Conservation (phyloP, 441 rosid genomes). For the Flueggea neowawraea region DNA sequence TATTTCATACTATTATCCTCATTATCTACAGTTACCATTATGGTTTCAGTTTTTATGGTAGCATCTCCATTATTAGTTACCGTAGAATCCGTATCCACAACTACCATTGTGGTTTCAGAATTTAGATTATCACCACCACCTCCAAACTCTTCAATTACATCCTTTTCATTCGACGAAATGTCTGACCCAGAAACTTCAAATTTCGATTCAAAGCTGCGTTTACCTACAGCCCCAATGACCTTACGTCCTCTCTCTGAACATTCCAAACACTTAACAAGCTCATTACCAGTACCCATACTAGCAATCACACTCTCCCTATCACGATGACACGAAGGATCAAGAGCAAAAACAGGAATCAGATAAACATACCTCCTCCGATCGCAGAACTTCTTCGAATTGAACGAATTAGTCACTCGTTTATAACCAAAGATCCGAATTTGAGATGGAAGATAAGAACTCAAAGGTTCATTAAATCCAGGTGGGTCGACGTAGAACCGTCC, state of each 20-base stretch:
- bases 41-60: not conserved
- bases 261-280: slow-evolving; percentile 77
- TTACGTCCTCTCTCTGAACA: slow-evolving; percentile 85
- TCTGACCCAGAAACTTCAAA: slow-evolving; percentile 21
- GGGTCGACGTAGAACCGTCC: slow-evolving; percentile 91
- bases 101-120: slow-evolving; percentile 6
- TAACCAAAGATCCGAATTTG: slow-evolving; percentile 83
- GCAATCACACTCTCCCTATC: slow-evolving; percentile 82
- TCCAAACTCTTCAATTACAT: slow-evolving; percentile 18
- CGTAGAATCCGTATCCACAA: slow-evolving; percentile 14
- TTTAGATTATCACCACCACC: slow-evolving; percentile 12
- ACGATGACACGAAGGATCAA: slow-evolving; percentile 65
- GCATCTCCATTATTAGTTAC: not conserved
- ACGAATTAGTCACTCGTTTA: slow-evolving; percentile 70
- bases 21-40: slow-evolving; percentile 3
- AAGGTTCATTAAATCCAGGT: slow-evolving; percentile 73
- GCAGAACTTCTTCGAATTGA: slow-evolving; percentile 80
- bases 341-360: slow-evolving; percentile 83
- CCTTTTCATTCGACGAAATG: slow-evolving; percentile 32
- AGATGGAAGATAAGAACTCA: slow-evolving; percentile 51
- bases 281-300: slow-evolving; percentile 63
- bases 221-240: slow-evolving; percentile 74
- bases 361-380: slow-evolving; percentile 95
- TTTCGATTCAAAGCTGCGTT: slow-evolving; percentile 39
- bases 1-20: not conserved